Conservation (phyloP, 1,284 basidiomycete genomes). For the Schizophyllum commune region DNA sequence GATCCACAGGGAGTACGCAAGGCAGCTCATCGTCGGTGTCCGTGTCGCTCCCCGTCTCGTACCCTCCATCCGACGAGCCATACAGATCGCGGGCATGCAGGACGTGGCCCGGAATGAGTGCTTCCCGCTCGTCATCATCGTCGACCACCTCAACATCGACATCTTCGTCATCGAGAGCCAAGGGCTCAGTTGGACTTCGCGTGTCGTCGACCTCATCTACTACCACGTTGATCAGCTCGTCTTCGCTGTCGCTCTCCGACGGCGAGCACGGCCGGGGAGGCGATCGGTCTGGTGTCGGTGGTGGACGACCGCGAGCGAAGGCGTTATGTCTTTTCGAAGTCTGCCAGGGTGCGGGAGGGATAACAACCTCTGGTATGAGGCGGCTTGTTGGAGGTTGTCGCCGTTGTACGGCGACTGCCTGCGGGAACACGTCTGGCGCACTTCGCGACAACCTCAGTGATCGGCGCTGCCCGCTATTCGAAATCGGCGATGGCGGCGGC, state of each 20-base stretch:
- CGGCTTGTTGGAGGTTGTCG: not conserved
- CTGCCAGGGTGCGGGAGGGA: not conserved
- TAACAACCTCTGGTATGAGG: not conserved
- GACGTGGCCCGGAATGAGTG: not conserved
- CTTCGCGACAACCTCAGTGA: not conserved
- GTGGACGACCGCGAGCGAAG: not conserved
- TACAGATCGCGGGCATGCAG: not conserved
- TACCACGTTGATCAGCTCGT: not conserved
- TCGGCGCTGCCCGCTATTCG: not conserved
- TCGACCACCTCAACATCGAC: not conserved
- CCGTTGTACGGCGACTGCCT: not conserved
- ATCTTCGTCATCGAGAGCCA: not conserved
- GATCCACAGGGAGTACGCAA: not conserved
- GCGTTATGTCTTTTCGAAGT: not conserved
- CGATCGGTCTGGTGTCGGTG: not conserved
- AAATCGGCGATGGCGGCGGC: not conserved
- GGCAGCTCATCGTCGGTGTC: not conserved
- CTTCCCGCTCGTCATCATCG: not conserved
- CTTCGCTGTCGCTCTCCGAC: not conserved
- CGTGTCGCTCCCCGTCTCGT: not conserved
- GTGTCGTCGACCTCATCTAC: not conserved
- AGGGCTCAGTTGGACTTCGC: no score
- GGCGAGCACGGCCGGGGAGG: not conserved
- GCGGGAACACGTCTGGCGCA: not conserved
- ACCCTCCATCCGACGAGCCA: not conserved